phyloP scores from a whole-genome alignment of 164 flowering plant species.

The Annona squamosa region DNA sequence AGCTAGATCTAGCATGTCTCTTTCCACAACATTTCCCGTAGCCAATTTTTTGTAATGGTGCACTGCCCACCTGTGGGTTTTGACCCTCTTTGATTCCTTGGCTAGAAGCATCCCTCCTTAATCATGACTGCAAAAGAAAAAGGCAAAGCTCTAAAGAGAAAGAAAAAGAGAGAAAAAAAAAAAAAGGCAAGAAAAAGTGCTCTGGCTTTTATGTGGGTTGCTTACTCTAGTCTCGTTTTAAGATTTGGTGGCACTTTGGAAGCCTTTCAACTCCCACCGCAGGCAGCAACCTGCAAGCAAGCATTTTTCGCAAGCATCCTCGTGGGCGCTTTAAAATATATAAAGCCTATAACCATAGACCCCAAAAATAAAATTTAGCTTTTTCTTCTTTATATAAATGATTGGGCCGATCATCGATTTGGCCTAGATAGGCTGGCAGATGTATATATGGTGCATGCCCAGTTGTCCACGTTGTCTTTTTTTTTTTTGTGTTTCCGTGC shows the following conservation, averaged over 20 bases:
- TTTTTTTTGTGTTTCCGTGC: no score
- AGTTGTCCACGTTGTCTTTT: no score
- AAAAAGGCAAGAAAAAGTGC: constrained; percentile 4
- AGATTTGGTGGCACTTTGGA: constrained; percentile 2
- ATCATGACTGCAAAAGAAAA: constrained; percentile 3
- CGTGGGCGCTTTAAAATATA: neutral
- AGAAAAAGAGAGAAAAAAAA: neutral
- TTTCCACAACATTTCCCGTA: neutral
- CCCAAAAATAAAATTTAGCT: neutral
- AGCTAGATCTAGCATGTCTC: neutral
- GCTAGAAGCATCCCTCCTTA: constrained; percentile 4
- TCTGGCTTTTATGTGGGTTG: neutral
- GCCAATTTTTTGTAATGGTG: neutral
- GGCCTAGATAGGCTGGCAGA: no score
- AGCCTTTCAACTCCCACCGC: constrained; percentile 1
- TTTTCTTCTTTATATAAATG: neutral
- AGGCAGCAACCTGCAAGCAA: no score
- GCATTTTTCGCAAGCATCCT: neutral
- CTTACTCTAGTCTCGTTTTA: constrained; percentile 1
- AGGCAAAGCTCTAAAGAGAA: neutral
- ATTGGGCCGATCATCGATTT: neutral
- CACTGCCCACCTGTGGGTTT: constrained; percentile 4
- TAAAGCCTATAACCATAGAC: neutral
- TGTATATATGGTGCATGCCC: no score
- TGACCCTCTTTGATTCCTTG: constrained; percentile 5